These are phyloP conservation scores for Cardamine resedifolia DNA, from an alignment of 345 rosid genomes.

Conservation along the genomic window DNA sequence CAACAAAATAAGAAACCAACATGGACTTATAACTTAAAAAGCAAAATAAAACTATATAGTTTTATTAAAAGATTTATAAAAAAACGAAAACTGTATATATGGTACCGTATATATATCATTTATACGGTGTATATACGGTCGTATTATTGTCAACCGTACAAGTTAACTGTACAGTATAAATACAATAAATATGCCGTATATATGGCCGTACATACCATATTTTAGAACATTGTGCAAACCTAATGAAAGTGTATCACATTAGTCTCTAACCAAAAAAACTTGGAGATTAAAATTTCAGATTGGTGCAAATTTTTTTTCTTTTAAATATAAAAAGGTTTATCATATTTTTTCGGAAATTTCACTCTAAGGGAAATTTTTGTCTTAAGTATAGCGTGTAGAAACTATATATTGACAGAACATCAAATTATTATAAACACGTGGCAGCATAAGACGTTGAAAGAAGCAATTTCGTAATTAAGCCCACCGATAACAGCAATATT, in stretches of 20 bases:
- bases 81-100: too few relatives aligned
- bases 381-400: conserved; percentile 19
- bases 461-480: background rate
- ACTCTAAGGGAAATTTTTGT: background rate
- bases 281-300: background rate
- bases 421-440: conserved; percentile 10
- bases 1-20: too few relatives aligned
- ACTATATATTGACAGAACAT: conserved; percentile 20
- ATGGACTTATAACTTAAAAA: too few relatives aligned
- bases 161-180: too few relatives aligned
- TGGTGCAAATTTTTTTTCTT: background rate
- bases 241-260: background rate
- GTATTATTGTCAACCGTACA: too few relatives aligned
- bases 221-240: too few relatives aligned
- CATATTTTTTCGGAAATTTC: background rate
- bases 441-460: conserved; percentile 13
- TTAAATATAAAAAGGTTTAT: background rate
- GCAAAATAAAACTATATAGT: too few relatives aligned
- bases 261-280: background rate
- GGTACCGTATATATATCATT: too few relatives aligned
- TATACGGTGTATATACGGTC: too few relatives aligned
- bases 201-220: too few relatives aligned
- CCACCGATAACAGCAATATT: conserved; percentile 12
- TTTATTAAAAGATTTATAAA: too few relatives aligned
- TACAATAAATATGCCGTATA: too few relatives aligned